Evolutionary conservation across 257 asterid species (phyloP), one percentile per base, ranked within the genome.

Genomic region (Jacaranda mimosifolia): DNA sequence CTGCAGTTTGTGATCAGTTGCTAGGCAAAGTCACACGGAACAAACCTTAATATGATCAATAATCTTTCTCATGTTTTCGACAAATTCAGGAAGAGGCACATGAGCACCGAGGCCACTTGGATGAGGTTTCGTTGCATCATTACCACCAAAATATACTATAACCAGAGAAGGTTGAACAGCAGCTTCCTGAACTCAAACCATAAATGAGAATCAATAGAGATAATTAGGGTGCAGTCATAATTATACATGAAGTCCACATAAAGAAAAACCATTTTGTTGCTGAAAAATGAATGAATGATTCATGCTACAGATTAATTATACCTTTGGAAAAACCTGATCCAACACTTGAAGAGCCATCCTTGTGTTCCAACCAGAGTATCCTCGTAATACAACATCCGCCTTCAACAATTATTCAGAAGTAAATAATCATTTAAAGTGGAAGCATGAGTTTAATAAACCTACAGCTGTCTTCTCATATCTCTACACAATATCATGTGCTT

Each of bases 301-400:
- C 3, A 9, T 15, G 9, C 6, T 52, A 1, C 15, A 52, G 17
- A 4, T 52, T 14, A 52, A 10, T 15, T 49, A 55, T 55, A 66
- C 94, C 94, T 87, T 89, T 2, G 87, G 94, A 19, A 89, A 89
- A 74, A 89, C 85, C 65, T 79, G 69, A 15, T 89, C 85, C 80
- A 87, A 74, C 43, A 87, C 77, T 39, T 79, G 21, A 32, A 89
- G 89, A 63, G 92, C 94, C 77, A 67, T 73, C 82, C 87, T 84
- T 11, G 92, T 77, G 80, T 89, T 89, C 92, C 94, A 89, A 57
- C 91, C 91, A 48, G 86, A 76, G 81, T 87, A 89, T 83, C 94
- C 94, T 64, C 94, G 86, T 1, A 86, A 79, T 13, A 87, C 35
- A 10, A 87, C 80, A 77, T 89, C 94, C 12, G 91, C 94, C 94